A percentile compares a stretch with the other conserved stretches of the same genome.
Conservation (phyloP, 257 asterid species). For the Rhazya stricta region DNA sequence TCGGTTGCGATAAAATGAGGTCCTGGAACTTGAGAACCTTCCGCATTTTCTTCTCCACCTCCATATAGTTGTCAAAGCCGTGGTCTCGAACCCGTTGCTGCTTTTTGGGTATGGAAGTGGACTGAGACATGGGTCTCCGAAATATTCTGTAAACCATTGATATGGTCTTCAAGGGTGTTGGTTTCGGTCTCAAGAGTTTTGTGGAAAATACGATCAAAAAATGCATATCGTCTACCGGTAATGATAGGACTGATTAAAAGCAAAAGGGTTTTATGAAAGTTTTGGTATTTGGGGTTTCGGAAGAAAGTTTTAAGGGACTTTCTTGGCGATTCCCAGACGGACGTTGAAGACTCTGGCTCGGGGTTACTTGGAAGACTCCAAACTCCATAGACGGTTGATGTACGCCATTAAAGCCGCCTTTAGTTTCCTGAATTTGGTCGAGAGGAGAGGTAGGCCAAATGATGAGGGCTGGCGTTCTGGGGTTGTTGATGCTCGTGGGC, state of each 20-base stretch:
- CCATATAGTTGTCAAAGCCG: slow-evolving; percentile 77
- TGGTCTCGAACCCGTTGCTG: slow-evolving; percentile 80
- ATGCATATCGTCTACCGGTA: slow-evolving; percentile 14
- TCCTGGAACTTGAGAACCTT: slow-evolving; percentile 68
- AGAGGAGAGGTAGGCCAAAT: too few species aligned
- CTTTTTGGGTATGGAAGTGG: slow-evolving; percentile 74
- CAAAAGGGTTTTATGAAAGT: background rate
- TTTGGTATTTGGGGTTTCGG: slow-evolving; percentile 7
- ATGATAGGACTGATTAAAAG: background rate
- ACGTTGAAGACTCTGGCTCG: background rate
- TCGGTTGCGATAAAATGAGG: slow-evolving; percentile 59
- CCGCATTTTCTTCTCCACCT: slow-evolving; percentile 72
- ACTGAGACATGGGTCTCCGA: slow-evolving; percentile 54
- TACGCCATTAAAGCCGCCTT: background rate
- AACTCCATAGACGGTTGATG: background rate
- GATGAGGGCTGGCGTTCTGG: too few species aligned
- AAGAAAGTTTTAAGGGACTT: background rate
- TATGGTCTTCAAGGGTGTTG: slow-evolving; percentile 1
- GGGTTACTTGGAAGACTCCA: background rate
- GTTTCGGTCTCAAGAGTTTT: slow-evolving; percentile 9
- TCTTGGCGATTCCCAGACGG: too few species aligned
- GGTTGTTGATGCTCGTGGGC: too few species aligned
- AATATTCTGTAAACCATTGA: background rate
- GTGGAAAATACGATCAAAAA: slow-evolving; percentile 9
- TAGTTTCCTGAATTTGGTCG: too few species aligned